These are phyloP conservation scores for Pythium apleroticum DNA, from an alignment of 352 stramenopile species.

Conservation along the genomic window DNA sequence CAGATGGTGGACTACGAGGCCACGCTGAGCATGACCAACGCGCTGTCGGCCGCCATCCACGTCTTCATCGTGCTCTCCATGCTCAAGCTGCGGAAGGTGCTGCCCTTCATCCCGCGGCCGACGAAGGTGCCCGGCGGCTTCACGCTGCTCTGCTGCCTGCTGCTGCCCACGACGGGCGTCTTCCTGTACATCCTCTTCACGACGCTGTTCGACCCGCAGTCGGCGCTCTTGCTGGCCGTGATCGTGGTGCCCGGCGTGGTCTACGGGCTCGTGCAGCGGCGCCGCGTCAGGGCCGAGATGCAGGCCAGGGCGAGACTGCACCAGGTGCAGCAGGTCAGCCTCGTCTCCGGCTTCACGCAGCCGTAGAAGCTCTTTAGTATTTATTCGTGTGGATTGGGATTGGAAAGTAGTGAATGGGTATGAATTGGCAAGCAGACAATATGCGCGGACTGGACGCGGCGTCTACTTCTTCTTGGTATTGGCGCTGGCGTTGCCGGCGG, in stretches of 20 bases:
- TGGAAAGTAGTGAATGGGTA: neutral
- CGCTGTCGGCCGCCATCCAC: slow-evolving; percentile 77
- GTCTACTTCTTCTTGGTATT: slow-evolving; percentile 27
- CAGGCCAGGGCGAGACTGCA: neutral
- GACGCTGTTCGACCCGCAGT: slow-evolving; percentile 7
- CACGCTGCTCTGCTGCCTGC: neutral
- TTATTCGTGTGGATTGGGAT: neutral
- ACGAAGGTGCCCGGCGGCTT: slow-evolving; percentile 23
- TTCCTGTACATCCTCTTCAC: slow-evolving; percentile 23
- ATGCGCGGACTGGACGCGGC: no score
- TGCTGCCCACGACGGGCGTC: slow-evolving; percentile 3
- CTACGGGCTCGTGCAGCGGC: slow-evolving; percentile 2
- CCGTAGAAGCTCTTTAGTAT: neutral
- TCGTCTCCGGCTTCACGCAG: neutral
- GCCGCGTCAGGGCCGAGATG: slow-evolving; percentile 1
- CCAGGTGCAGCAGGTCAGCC: neutral
- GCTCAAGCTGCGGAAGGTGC: slow-evolving; percentile 65
- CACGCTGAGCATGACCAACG: slow-evolving; percentile 75
- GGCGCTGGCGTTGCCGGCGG: slow-evolving; percentile 18
- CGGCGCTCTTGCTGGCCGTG: slow-evolving; percentile 4
- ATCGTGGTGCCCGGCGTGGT: slow-evolving; percentile 10
- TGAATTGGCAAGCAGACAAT: neutral
- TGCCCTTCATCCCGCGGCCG: slow-evolving; percentile 41
- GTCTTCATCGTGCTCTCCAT: slow-evolving; percentile 82
- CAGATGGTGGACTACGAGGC: slow-evolving; percentile 38